These are phyloP conservation scores for Geotrichum carabidarum DNA, from an alignment of 1,139 yeast species.

Conservation along the genomic window DNA sequence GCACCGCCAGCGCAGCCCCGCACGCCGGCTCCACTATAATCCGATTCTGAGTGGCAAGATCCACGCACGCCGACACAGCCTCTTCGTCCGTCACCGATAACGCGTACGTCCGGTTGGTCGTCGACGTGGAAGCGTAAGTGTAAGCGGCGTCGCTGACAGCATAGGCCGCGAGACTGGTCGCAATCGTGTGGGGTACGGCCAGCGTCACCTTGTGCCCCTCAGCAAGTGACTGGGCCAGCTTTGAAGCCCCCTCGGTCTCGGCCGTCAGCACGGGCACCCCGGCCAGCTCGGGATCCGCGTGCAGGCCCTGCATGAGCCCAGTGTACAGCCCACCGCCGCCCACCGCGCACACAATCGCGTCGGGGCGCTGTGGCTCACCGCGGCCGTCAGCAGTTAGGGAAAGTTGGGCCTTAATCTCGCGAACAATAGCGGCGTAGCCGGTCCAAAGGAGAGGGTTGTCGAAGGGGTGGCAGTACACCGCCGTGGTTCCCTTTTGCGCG, in stretches of 20 bases:
- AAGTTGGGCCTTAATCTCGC: constrained; percentile 50
- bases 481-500: constrained; percentile 33
- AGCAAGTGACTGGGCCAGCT: constrained; percentile 25
- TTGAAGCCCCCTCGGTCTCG: constrained; percentile 60
- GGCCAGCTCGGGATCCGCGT: not conserved
- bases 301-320: constrained; percentile 42
- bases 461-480: constrained; percentile 68
- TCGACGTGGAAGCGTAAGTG: constrained; percentile 14
- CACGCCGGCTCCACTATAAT: constrained; percentile 69
- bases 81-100: constrained; percentile 10
- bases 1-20: constrained; percentile 60
- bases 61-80: constrained; percentile 47
- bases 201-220: constrained; percentile 9
- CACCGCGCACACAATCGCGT: constrained; percentile 59
- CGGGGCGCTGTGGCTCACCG: constrained; percentile 31
- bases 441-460: constrained; percentile 61
- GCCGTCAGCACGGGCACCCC: constrained; percentile 4
- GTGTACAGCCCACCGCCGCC: constrained; percentile 74
- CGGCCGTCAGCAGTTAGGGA: not conserved
- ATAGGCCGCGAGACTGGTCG: constrained; percentile 34
- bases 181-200: constrained; percentile 6
- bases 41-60: constrained; percentile 47
- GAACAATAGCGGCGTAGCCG: constrained; percentile 58
- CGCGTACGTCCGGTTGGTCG: not conserved
- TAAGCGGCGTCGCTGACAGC: constrained; percentile 52